Percentiles rank a stretch among this genome's conserved stretches.
Conservation (phyloP, 208 protist species). For the Novymonas esmeraldas region DNA sequence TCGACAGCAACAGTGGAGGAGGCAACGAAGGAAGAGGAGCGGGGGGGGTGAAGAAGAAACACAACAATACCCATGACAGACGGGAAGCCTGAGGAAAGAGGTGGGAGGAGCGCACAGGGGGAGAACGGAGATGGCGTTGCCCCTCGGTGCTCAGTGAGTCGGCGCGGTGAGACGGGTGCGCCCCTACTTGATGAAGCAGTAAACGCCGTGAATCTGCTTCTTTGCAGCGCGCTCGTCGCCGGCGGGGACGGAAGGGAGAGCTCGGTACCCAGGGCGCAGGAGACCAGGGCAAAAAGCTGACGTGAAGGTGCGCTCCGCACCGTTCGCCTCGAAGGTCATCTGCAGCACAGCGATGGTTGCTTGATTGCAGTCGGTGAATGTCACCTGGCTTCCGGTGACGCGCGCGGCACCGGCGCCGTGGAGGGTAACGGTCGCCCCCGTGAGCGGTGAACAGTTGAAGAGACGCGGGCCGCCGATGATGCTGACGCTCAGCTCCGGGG, state of each 20-base stretch:
- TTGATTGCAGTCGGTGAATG: slow-evolving; percentile 73
- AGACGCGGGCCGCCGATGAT: slow-evolving; percentile 77
- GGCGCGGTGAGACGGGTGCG: slow-evolving; percentile 1
- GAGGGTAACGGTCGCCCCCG: slow-evolving; percentile 41
- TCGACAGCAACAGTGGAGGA: no score
- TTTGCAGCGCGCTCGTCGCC: slow-evolving; percentile 45
- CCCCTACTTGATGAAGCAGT: slow-evolving; percentile 61
- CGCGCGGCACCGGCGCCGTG: slow-evolving; percentile 60
- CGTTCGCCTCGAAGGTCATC: slow-evolving; percentile 76
- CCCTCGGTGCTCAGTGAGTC: no score
- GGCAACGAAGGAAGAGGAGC: no score
- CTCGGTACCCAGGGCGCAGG: slow-evolving; percentile 73
- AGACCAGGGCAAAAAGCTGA: slow-evolving; percentile 70
- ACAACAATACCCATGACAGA: no score
- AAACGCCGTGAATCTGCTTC: slow-evolving; percentile 58
- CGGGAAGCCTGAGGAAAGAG: no score
- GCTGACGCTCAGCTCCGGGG: slow-evolving; percentile 52
- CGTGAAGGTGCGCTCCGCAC: slow-evolving; percentile 55
- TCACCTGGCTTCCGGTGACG: slow-evolving; percentile 58
- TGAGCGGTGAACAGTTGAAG: slow-evolving; percentile 51
- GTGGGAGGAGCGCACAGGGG: no score
- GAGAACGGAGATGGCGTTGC: no score
- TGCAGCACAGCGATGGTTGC: slow-evolving; percentile 67
- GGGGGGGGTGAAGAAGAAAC: no score
- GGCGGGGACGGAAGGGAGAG: slow-evolving; percentile 52